These are phyloP conservation scores for Calonectria hawksworthii DNA, from an alignment of 2,329 filamentous ascomycete genomes.

Conservation along the genomic window DNA sequence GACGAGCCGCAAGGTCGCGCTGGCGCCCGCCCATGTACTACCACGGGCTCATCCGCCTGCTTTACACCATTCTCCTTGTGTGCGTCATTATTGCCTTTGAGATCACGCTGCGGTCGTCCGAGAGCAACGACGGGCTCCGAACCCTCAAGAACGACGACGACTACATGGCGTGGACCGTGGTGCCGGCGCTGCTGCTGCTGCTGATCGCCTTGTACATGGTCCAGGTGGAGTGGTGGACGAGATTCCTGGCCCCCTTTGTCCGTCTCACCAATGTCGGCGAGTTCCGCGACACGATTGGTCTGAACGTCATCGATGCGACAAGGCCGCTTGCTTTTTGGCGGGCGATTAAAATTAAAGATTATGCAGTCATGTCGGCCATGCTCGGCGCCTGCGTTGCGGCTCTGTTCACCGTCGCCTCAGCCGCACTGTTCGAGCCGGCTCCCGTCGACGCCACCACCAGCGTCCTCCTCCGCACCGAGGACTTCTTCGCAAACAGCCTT, in stretches of 20 bases:
- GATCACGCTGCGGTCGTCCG: slow-evolving; percentile 49
- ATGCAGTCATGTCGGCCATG: slow-evolving; percentile 46
- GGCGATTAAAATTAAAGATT: slow-evolving; percentile 44
- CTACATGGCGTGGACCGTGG: slow-evolving; percentile 54
- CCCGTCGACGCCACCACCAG: slow-evolving; percentile 41
- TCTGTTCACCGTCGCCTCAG: slow-evolving; percentile 49
- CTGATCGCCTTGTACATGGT: slow-evolving; percentile 49
- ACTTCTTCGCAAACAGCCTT: slow-evolving; percentile 50
- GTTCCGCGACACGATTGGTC: slow-evolving; percentile 47
- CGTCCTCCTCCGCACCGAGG: slow-evolving; percentile 43
- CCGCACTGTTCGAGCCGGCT: slow-evolving; percentile 50
- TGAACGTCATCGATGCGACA: slow-evolving; percentile 51
- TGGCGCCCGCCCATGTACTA: slow-evolving; percentile 51
- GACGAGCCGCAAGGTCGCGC: slow-evolving; percentile 40
- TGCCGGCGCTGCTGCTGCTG: slow-evolving; percentile 48
- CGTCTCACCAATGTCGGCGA: slow-evolving; percentile 45
- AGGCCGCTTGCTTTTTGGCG: slow-evolving; percentile 44
- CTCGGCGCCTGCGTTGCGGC: slow-evolving; percentile 46
- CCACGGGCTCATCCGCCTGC: slow-evolving; percentile 45
- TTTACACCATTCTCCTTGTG: slow-evolving; percentile 44
- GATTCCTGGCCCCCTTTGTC: slow-evolving; percentile 51
- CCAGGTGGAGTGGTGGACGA: slow-evolving; percentile 49
- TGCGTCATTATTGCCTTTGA: slow-evolving; percentile 53
- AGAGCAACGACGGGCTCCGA: slow-evolving; percentile 46
- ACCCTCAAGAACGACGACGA: slow-evolving; percentile 46